Evolutionary conservation across 2,329 filamentous ascomycete genomes (phyloP), one percentile per base, ranked within the genome.

Genomic region (Dryadomyces quercus-mongolicae): DNA sequence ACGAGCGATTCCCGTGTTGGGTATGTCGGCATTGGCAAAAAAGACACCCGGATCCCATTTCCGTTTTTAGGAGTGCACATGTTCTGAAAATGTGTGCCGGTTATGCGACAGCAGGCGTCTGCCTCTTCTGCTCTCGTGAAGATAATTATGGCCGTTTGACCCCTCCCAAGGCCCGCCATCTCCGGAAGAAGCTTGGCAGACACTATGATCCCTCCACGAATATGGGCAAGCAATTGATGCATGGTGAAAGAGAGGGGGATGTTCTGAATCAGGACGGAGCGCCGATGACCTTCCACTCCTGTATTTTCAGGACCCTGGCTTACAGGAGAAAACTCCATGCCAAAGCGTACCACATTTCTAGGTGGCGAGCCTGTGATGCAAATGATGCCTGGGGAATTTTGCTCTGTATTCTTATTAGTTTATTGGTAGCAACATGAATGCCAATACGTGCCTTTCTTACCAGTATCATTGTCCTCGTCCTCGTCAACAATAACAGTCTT

Each of bases 41-140:
- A 49, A 13, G 38, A n/a, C 1, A 55, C 31, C 2, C 21, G 5
- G n/a, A 54, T 20, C 1, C 21, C 15, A 4, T 21, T 22, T 1
- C 3, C 42, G 12, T 44, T 44, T 44, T n/a, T 4, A 18, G 42
- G 18, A 2, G n/a, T 8, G 8, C 25, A n/a, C 16, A 44, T 16
- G 13, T 4, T 20, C 2, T 40, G 12, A 25, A 56, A 36, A 12
- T 47, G 9, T 9, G n/a, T 1, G 4, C 40, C 12, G 5, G 50
- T 40, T 7, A 40, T 43, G 1, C 8, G 22, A 1, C 15, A 22
- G 45, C 54, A 53, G 2, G n/a, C 7, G 9, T 34, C 25, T 1
- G 58, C 59, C n/a, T 55, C 56, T 12, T 49, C 18, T 10, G 51
- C 51, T 15, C 55, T 58, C 16, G 45, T 43, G 22, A 61, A 59